Percentiles rank a stretch among this genome's conserved stretches.
Conservation (phyloP, 1,284 basidiomycete species). For the Heterobasidion occidentale region DNA sequence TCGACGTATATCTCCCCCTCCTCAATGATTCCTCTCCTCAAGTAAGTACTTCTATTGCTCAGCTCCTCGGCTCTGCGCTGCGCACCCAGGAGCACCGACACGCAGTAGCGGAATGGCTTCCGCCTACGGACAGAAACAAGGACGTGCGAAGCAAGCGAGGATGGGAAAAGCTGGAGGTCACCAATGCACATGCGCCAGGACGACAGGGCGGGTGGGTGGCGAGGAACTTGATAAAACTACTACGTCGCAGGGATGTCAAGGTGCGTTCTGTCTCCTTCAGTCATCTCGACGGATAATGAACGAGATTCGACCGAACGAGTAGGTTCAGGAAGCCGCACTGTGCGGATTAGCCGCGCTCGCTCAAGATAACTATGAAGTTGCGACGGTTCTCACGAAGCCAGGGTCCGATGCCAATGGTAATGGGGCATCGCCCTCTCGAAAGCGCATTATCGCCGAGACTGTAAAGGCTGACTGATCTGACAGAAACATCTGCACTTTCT, state of each 20-base stretch:
- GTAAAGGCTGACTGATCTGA: neutral
- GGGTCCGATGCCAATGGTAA: slow-evolving; percentile 25
- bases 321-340: slow-evolving; percentile 68
- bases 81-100: slow-evolving; percentile 47
- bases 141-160: slow-evolving; percentile 48
- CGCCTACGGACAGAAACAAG: slow-evolving; percentile 41
- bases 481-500: slow-evolving; percentile 22
- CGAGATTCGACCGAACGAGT: neutral
- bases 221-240: slow-evolving; percentile 36
- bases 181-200: slow-evolving; percentile 26
- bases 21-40: slow-evolving; percentile 34
- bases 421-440: slow-evolving; percentile 17
- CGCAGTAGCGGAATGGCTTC: slow-evolving; percentile 57
- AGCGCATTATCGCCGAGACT: neutral
- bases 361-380: slow-evolving; percentile 53
- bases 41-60: slow-evolving; percentile 41
- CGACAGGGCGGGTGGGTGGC: slow-evolving; percentile 53
- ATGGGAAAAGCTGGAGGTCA: slow-evolving; percentile 50
- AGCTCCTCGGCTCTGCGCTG: slow-evolving; percentile 46
- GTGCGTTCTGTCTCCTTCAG: slow-evolving; percentile 19
- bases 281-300: neutral
- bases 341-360: slow-evolving; percentile 63
- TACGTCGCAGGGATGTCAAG: slow-evolving; percentile 47
- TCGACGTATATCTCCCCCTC: slow-evolving; percentile 62
- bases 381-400: slow-evolving; percentile 36